phyloP scores from a whole-genome alignment of 2,329 filamentous ascomycete genomes.

The Pseudogymnoascus sp. region DNA sequence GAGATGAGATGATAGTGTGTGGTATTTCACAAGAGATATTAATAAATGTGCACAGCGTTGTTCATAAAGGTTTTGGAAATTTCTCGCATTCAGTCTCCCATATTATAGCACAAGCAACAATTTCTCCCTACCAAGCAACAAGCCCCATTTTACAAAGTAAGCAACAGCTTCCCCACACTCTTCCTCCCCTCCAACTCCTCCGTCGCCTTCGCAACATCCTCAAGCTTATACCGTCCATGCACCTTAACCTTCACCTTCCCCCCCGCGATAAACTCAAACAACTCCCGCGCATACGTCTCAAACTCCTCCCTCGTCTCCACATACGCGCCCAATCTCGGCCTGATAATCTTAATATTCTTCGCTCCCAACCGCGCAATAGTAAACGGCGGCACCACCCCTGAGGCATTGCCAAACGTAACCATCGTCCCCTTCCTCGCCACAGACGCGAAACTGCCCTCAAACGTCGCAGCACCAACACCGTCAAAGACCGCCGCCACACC shows the following conservation, averaged over 20 bases:
- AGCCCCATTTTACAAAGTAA: constrained; percentile 47
- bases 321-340: constrained; percentile 68
- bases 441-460: constrained; percentile 67
- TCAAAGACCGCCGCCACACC: constrained; percentile 77
- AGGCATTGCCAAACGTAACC: constrained; percentile 73
- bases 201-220: constrained; percentile 65
- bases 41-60: background rate
- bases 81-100: background rate
- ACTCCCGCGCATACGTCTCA: constrained; percentile 58
- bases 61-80: background rate
- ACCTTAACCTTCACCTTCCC: constrained; percentile 65
- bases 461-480: constrained; percentile 76
- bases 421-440: constrained; percentile 70
- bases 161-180: constrained; percentile 74
- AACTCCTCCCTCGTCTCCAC: constrained; percentile 62
- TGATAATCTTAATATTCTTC: constrained; percentile 70
- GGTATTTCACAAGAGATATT: too few species aligned
- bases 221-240: constrained; percentile 68
- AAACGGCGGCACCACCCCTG: constrained; percentile 67
- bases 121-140: background rate
- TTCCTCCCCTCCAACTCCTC: constrained; percentile 70
- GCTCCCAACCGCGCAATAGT: constrained; percentile 46
- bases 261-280: constrained; percentile 63
- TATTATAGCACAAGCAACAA: background rate
- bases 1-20: background rate